Percentiles rank a stretch among this genome's conserved stretches.
Conservation (phyloP, 176 grass and related monocot genomes). For the Sorghum bicolor region DNA sequence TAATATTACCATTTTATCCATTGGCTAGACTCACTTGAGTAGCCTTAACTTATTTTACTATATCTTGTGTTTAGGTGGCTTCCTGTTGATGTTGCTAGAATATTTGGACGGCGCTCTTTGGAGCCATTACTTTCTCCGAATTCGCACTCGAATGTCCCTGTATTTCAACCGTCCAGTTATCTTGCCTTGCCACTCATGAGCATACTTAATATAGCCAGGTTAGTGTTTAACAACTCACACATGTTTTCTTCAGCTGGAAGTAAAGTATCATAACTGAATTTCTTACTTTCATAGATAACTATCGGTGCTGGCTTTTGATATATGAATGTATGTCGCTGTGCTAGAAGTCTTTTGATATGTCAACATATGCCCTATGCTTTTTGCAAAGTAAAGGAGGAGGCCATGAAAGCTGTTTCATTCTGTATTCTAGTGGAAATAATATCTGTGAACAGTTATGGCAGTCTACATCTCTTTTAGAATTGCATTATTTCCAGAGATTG, state of each 20-base stretch:
- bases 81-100: slow-evolving; percentile 82
- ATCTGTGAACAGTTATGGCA: neutral
- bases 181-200: slow-evolving; percentile 91
- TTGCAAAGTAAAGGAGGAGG: slow-evolving; percentile 17
- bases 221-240: slow-evolving; percentile 30
- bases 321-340: slow-evolving; percentile 15
- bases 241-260: slow-evolving; percentile 12
- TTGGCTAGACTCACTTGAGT: neutral
- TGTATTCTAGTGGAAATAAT: slow-evolving; percentile 9
- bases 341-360: slow-evolving; percentile 16
- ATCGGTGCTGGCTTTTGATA: slow-evolving; percentile 8
- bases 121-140: slow-evolving; percentile 82
- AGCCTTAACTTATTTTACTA: neutral
- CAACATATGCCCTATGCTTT: slow-evolving; percentile 28
- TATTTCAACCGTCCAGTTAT: slow-evolving; percentile 76
- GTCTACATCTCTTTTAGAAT: neutral
- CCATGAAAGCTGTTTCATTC: slow-evolving; percentile 3
- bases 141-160: slow-evolving; percentile 58
- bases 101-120: slow-evolving; percentile 67
- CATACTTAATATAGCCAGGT: slow-evolving; percentile 98
- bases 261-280: neutral
- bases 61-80: slow-evolving; percentile 70
- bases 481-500: neutral
- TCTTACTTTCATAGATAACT: slow-evolving; percentile 34
- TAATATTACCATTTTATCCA: neutral